A percentile compares a stretch with the other conserved stretches of the same genome.
Conservation (phyloP, 2,329 filamentous ascomycete species). For the Botrytis paeoniae region DNA sequence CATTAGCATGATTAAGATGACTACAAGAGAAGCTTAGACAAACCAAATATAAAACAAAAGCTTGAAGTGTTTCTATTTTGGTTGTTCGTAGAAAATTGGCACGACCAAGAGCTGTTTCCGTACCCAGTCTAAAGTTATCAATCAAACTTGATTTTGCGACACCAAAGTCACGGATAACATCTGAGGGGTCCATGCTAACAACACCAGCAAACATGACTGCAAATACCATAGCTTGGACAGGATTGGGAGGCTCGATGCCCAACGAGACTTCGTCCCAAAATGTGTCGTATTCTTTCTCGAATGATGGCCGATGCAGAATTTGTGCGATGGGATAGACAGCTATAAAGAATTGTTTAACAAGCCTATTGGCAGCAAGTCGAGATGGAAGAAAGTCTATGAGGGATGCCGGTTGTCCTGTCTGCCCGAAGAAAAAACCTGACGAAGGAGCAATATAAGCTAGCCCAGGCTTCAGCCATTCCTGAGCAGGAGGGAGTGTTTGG, state of each 20-base stretch:
- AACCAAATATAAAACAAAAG: slow-evolving; percentile 73
- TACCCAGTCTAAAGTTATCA: slow-evolving; percentile 61
- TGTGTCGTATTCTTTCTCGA: slow-evolving; percentile 49
- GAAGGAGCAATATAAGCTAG: slow-evolving; percentile 65
- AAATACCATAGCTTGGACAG: slow-evolving; percentile 67
- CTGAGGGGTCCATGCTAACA: slow-evolving; percentile 60
- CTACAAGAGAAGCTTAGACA: slow-evolving; percentile 33
- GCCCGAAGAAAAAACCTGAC: slow-evolving; percentile 59
- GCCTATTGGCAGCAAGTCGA: slow-evolving; percentile 53
- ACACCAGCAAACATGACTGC: slow-evolving; percentile 67
- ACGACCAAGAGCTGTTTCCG: slow-evolving; percentile 64
- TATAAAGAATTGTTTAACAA: slow-evolving; percentile 65
- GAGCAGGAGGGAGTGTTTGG: slow-evolving; percentile 29
- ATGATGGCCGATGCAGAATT: slow-evolving; percentile 54
- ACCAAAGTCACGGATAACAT: slow-evolving; percentile 51
- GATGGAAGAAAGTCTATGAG: slow-evolving; percentile 61
- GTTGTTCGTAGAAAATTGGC: slow-evolving; percentile 71
- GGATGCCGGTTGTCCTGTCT: slow-evolving; percentile 47
- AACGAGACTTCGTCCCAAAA: slow-evolving; percentile 63
- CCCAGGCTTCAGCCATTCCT: slow-evolving; percentile 60
- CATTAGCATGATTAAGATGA: slow-evolving; percentile 22
- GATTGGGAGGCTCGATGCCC: slow-evolving; percentile 59
- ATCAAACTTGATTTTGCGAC: slow-evolving; percentile 56
- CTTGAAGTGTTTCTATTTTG: slow-evolving; percentile 71
- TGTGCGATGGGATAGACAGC: slow-evolving; percentile 67